Evolutionary conservation across 2,329 filamentous ascomycete genomes (phyloP), one percentile per base, ranked within the genome.

Genomic region (Zarea fungicola): DNA sequence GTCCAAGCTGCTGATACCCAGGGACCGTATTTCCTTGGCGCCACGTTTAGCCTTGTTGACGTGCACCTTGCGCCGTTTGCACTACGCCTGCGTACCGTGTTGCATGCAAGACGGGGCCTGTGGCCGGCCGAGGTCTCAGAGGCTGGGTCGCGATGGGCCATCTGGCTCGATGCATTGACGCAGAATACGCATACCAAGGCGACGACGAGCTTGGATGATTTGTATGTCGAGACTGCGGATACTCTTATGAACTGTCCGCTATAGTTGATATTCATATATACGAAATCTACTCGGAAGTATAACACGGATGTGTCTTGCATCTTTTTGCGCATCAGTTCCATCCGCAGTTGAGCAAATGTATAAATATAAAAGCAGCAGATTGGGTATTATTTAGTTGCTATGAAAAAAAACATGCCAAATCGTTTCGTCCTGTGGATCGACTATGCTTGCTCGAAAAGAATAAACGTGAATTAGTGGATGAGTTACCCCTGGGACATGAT

Each of bases 41-140:
- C 59, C n/a, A 62, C 65, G 7, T 56, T 76, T n/a, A 70, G 67
- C 76, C 55, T 89, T 48, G 87, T 91, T 1, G 86, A 91, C 55
- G 74, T 89, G 14, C 83, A 89, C 59, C 76, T 89, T 39, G 86
- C 86, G 1, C 87, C 87, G 0, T 91, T 88, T 75, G 76, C 88
- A 13, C 61, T 90, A 16, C 76, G 87, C 1, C 68, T 91, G 52
- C 73, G 77, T n/a, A 77, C 80, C 2, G 78, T 89, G 16, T 67
- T 88, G 28, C 74, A 78, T 42, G 78, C 81, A 14, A 83, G 85
- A 54, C 72, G 83, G 18, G 78, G 77, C n/a, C n/a, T n/a, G 19
- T 89, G 85, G 83, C 76, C 79, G 1, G 78, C 81, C 21, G 77
- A 19, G 21, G 26, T 19, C 10, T 9, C 44, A 83, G 0, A 76